Conservation (phyloP, 352 stramenopile genomes). For the Phytophthora constricta region DNA sequence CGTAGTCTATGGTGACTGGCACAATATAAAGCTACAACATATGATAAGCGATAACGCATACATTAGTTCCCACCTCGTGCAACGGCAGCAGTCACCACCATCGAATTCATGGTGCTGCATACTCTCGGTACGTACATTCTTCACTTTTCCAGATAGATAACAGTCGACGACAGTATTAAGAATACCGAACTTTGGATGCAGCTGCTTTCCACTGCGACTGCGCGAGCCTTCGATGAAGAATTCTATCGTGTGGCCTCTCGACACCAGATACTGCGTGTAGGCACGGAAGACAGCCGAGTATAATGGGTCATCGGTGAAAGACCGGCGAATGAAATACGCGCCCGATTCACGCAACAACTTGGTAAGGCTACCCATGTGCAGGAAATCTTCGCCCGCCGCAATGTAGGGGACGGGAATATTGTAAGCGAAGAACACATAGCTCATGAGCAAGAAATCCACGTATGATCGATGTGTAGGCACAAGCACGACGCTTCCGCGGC, state of each 20-base stretch:
- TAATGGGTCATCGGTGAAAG: slow-evolving; percentile 68
- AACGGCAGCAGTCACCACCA: background rate
- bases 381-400: slow-evolving; percentile 81
- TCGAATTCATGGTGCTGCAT: background rate
- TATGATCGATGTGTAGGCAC: slow-evolving; percentile 89
- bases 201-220: slow-evolving; percentile 84
- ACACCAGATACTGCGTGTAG: slow-evolving; percentile 84
- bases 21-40: slow-evolving; percentile 74
- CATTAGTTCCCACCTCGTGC: background rate
- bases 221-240: slow-evolving; percentile 89
- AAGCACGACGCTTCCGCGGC: slow-evolving; percentile 72
- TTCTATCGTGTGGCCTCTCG: slow-evolving; percentile 80
- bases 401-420: slow-evolving; percentile 88
- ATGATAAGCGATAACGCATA: no score
- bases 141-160: slow-evolving; percentile 68
- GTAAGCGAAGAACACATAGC: slow-evolving; percentile 90
- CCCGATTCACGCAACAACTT: slow-evolving; percentile 72
- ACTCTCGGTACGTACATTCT: slow-evolving; percentile 63
- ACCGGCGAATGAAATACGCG: slow-evolving; percentile 84
- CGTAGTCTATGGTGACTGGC: slow-evolving; percentile 87
- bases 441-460: slow-evolving; percentile 87
- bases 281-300: slow-evolving; percentile 82
- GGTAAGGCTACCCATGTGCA: slow-evolving; percentile 72
- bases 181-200: slow-evolving; percentile 85
- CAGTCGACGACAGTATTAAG: slow-evolving; percentile 77